Conservation (phyloP, 768 basidiomycete genomes). For the Dioszegia aurantiaca region DNA sequence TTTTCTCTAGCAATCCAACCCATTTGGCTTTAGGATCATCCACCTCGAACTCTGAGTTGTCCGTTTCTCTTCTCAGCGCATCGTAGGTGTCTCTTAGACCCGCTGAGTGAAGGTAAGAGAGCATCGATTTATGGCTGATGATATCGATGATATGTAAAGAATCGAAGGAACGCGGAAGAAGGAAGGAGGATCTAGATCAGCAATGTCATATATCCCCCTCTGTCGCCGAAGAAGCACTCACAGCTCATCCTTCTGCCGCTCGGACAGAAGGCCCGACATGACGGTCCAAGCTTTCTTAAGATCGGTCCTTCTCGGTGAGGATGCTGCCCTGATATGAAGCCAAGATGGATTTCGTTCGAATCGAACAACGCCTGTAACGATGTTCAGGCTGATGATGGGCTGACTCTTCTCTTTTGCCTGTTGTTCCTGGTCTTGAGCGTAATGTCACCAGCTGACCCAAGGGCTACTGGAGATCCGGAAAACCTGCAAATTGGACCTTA, state of each 20-base stretch:
- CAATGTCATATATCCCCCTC: background rate
- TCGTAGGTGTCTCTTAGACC: conserved; percentile 46
- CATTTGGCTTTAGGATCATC: conserved; percentile 79
- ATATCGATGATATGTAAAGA: background rate
- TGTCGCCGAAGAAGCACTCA: conserved; percentile 17
- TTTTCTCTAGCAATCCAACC: conserved; percentile 87
- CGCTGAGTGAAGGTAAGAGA: conserved; percentile 45
- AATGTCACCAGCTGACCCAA: too few species aligned
- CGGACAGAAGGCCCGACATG: conserved; percentile 50
- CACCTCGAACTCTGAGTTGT: conserved; percentile 43
- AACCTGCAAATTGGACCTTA: too few species aligned
- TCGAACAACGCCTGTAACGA: too few species aligned
- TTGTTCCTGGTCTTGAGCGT: too few species aligned
- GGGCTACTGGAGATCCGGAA: too few species aligned
- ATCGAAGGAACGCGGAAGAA: background rate
- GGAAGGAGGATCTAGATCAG: conserved; percentile 4
- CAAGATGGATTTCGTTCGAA: too few species aligned
- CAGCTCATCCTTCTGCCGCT: conserved; percentile 52
- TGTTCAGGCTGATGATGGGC: too few species aligned
- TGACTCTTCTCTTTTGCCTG: too few species aligned
- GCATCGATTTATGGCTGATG: conserved; percentile 46
- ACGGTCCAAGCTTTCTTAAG: conserved; percentile 22
- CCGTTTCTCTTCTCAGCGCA: conserved; percentile 48
- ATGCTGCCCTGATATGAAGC: too few species aligned
- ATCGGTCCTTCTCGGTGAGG: too few species aligned